phyloP scores from a whole-genome alignment of 1,139 yeast species.

The Entelexis sorbosivorans region DNA sequence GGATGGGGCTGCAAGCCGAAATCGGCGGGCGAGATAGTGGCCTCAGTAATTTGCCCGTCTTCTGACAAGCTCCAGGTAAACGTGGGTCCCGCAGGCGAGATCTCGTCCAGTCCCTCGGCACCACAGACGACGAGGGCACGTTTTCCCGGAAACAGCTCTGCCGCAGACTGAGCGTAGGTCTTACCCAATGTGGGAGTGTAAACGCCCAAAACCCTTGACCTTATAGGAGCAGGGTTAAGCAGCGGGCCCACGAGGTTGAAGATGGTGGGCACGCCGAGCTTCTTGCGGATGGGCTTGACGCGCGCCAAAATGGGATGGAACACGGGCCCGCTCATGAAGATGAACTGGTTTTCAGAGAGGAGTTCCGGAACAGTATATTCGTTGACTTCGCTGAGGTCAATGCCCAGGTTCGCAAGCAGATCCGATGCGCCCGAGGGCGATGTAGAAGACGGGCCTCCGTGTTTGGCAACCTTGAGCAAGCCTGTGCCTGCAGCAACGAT shows the following conservation, averaged over 20 bases:
- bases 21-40: slow-evolving; percentile 40
- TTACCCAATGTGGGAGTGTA: slow-evolving; percentile 68
- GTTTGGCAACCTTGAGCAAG: slow-evolving; percentile 71
- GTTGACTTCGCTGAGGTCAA: slow-evolving; percentile 60
- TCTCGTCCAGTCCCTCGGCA: slow-evolving; percentile 79
- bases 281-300: slow-evolving; percentile 65
- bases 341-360: slow-evolving; percentile 45
- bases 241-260: slow-evolving; percentile 90
- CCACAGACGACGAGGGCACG: slow-evolving; percentile 86
- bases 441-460: slow-evolving; percentile 95
- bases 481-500: slow-evolving; percentile 82
- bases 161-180: slow-evolving; percentile 73
- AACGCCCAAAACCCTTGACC: slow-evolving; percentile 80
- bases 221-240: slow-evolving; percentile 77
- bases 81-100: slow-evolving; percentile 76
- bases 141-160: slow-evolving; percentile 39
- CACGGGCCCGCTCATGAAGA: slow-evolving; percentile 83
- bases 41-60: slow-evolving; percentile 30
- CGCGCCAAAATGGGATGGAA: slow-evolving; percentile 89
- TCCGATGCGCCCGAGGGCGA: slow-evolving; percentile 92
- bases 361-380: slow-evolving; percentile 54
- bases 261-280: slow-evolving; percentile 79
- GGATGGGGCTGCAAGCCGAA: slow-evolving; percentile 74
- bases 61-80: slow-evolving; percentile 60
- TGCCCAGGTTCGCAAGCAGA: slow-evolving; percentile 62